Evolutionary conservation across 768 basidiomycete species (phyloP).

Genomic region (Kwoniella mangroviensis): DNA sequence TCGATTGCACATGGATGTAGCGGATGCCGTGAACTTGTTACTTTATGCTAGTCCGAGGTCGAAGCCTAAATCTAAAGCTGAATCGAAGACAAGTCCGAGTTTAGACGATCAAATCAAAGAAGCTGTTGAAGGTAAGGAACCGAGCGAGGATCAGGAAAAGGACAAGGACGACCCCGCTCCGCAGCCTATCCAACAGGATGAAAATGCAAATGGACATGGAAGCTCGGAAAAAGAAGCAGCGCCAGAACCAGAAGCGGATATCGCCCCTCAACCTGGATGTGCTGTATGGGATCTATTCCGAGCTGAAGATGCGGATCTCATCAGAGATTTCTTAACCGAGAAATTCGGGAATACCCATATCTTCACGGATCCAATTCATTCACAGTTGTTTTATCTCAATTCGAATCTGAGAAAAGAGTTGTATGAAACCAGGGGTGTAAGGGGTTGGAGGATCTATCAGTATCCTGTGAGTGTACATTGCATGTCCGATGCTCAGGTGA

Average conservation of each 20-base stretch:
- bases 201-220: neutral
- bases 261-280: slow-evolving; percentile 62
- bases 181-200: neutral
- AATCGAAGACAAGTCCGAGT: neutral
- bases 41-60: slow-evolving; percentile 66
- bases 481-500: too few species aligned
- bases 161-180: neutral
- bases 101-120: neutral
- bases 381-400: slow-evolving; percentile 85
- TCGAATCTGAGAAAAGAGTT: slow-evolving; percentile 69
- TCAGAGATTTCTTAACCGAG: slow-evolving; percentile 74
- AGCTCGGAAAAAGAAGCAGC: neutral
- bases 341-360: slow-evolving; percentile 60
- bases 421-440: slow-evolving; percentile 70
- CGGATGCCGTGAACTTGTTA: slow-evolving; percentile 89
- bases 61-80: neutral
- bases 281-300: slow-evolving; percentile 92
- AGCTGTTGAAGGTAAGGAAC: neutral
- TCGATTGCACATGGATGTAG: slow-evolving; percentile 91
- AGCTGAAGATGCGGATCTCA: slow-evolving; percentile 75
- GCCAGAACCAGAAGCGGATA: neutral
- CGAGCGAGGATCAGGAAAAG: neutral
- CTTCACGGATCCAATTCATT: slow-evolving; percentile 80
- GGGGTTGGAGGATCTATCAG: slow-evolving; percentile 84
- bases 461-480: slow-evolving; percentile 63